phyloP scores from a whole-genome alignment of 306 rosid genomes.

The barrel medic (Medicago truncatula) region MtrunA17r5.0-ANR NC_053046.1:4756001-4756500 shows the following conservation, averaged over 20 bases:
- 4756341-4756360: conserved; percentile 48
- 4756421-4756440: background rate
- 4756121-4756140: conserved; percentile 72
- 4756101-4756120: conserved; percentile 59
- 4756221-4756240: background rate
- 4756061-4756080: background rate
- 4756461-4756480: too few relatives aligned
- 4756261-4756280: background rate
- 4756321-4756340: conserved; percentile 61
- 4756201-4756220: conserved; percentile 63
- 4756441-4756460: background rate
- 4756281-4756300: background rate
- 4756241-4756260: background rate
- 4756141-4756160: conserved; percentile 64
- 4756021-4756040: background rate
- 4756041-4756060: conserved; percentile 17
- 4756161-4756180: conserved; percentile 67
- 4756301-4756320: conserved; percentile 32
- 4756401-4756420: conserved; percentile 41
- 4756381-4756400: conserved; percentile 66
- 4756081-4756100: conserved; percentile 50
- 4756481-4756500: too few relatives aligned
- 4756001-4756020: background rate
- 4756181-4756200: conserved; percentile 67
- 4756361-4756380: conserved; percentile 63